A percentile compares a stretch with the other conserved stretches of the same genome.
Conservation (phyloP, 2,329 filamentous ascomycete species). For the Stagonosporopsis tanaceti region DNA sequence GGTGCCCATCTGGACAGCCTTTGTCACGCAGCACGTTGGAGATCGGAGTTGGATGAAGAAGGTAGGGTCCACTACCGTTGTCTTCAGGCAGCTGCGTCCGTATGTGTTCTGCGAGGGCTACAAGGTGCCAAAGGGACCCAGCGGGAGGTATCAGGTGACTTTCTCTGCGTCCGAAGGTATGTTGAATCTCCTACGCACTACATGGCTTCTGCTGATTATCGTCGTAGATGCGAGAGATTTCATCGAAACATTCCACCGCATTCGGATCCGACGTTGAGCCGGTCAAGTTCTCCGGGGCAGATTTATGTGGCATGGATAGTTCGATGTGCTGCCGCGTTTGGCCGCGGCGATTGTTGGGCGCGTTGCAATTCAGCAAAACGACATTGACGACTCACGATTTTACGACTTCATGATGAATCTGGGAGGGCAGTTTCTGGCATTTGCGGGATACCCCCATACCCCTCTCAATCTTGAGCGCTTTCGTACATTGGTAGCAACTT, state of each 20-base stretch:
- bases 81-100: constrained; percentile 60
- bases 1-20: constrained; percentile 67
- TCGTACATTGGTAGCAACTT: constrained; percentile 15
- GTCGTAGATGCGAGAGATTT: constrained; percentile 40
- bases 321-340: constrained; percentile 7
- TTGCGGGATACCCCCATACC: constrained; percentile 38
- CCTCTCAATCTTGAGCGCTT: constrained; percentile 29
- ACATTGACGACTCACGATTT: constrained; percentile 25
- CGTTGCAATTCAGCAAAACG: constrained; percentile 15
- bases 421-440: constrained; percentile 38
- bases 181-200: not conserved
- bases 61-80: constrained; percentile 53
- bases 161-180: constrained; percentile 46
- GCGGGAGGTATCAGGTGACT: constrained; percentile 44
- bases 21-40: constrained; percentile 53
- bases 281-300: not conserved
- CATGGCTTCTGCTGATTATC: not conserved
- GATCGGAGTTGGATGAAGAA: constrained; percentile 59
- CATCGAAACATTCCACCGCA: constrained; percentile 44
- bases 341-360: constrained; percentile 6
- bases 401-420: constrained; percentile 35
- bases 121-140: constrained; percentile 39
- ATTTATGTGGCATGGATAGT: not conserved
- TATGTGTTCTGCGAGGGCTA: constrained; percentile 64
- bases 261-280: constrained; percentile 25